phyloP scores from a whole-genome alignment of 441 rosid genomes.

The Aleurites moluccanus region DNA sequence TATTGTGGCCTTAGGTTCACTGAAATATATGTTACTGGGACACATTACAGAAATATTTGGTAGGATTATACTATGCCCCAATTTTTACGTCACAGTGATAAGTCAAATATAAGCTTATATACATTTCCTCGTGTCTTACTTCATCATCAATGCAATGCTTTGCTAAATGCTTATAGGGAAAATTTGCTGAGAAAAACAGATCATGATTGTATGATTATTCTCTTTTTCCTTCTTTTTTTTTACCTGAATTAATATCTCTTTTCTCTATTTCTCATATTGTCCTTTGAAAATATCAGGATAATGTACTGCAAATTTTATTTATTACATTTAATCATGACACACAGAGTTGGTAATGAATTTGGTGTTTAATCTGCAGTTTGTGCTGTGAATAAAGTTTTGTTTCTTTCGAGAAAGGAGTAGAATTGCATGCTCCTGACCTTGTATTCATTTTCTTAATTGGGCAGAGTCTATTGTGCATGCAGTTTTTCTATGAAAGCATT shows the following conservation, averaged over 20 bases:
- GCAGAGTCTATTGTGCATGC: background rate
- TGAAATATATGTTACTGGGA: conserved; percentile 5
- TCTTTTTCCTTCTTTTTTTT: background rate
- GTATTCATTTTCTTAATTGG: background rate
- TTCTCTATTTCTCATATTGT: background rate
- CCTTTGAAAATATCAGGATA: background rate
- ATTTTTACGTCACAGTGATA: background rate
- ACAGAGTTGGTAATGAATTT: background rate
- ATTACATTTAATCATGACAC: background rate
- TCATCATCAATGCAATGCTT: background rate
- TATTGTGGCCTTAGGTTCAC: background rate
- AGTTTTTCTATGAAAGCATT: background rate
- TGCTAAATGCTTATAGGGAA: background rate
- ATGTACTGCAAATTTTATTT: background rate
- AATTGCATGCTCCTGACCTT: background rate
- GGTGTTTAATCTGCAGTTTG: background rate
- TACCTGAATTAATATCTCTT: background rate
- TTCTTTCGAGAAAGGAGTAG: background rate
- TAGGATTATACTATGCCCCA: background rate
- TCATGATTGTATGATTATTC: background rate
- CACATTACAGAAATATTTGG: background rate
- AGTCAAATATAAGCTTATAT: background rate
- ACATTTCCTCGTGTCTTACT: background rate
- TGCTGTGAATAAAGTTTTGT: background rate
- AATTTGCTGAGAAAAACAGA: background rate